Base-by-base conservation (phyloP, 2,329 filamentous ascomycete genomes). In the Aureobasidium sp. region DNA sequence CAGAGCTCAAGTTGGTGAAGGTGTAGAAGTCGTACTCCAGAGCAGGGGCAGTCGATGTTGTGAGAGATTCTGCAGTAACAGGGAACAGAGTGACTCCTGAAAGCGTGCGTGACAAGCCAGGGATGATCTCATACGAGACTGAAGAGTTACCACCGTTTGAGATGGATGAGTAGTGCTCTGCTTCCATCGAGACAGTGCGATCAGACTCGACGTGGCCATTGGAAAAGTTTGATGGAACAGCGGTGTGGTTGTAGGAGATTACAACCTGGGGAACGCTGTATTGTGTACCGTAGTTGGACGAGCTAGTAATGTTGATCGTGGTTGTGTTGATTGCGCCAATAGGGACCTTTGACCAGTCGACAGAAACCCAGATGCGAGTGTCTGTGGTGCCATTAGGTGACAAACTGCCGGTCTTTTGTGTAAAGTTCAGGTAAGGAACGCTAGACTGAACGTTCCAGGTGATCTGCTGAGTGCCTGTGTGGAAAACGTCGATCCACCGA, bases 401-500 rank as follows among this genome's bases (percentile, higher is more conserved):
- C 8, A 86, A 77, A 5, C 70, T 77, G 32, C 85, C 85, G 0
- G 70, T 77, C 8, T 73, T 75, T 47, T 78, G 76, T 2, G 79
- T 81, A 7, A 85, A 75, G 52, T 75, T 75, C 3, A 88, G 71
- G 75, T 82, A 87, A 1, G 78, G 66, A 13, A 77, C 71, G 50
- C 79, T 72, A 0, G 77, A 73, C 27, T 60, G 57, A n/a, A 82
- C 77, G 5, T 71, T 76, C 79, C 83, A 87, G 52, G 77, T 71
- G 64, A 84, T 83, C 8, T 76, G 73, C 2, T 76, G 72, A 0
- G 79, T 80, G 15, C 86, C 85, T 3, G 84, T 80, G 7, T 79
- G 81, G 67, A 84, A 89, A 32, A 89, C 75, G 26, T 88, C 86
- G 59, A 88, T 82, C 77, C 82, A 88, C 43, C 85, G 79, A 10